A percentile compares a stretch with the other conserved stretches of the same genome.
Conservation (phyloP, 805 yeast species). For the Ogataea methanolica region DNA sequence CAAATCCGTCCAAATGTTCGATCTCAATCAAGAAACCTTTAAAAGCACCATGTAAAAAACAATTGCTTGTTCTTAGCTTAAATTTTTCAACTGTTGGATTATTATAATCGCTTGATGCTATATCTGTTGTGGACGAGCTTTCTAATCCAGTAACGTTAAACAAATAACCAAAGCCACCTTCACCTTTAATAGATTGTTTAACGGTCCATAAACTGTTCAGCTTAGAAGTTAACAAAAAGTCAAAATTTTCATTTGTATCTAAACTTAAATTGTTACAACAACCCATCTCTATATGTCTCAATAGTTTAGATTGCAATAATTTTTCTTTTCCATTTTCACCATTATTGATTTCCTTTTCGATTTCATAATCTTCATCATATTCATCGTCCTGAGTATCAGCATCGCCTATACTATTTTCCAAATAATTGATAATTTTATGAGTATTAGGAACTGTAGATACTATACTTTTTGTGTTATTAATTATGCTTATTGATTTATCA, state of each 20-base stretch:
- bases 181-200: constrained; percentile 68
- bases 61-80: constrained; percentile 60
- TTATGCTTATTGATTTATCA: constrained; percentile 43
- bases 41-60: constrained; percentile 69
- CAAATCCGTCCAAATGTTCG: constrained; percentile 33
- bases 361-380: constrained; percentile 9
- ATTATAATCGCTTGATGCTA: background rate
- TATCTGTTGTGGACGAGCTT: constrained; percentile 3
- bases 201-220: constrained; percentile 66
- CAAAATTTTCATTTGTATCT: constrained; percentile 45
- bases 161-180: constrained; percentile 65
- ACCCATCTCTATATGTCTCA: constrained; percentile 31
- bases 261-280: constrained; percentile 44
- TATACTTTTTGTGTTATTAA: constrained; percentile 38
- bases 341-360: constrained; percentile 15
- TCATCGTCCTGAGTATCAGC: constrained; percentile 7
- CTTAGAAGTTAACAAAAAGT: constrained; percentile 48
- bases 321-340: constrained; percentile 17
- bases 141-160: constrained; percentile 32
- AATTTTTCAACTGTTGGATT: constrained; percentile 37
- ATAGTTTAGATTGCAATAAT: constrained; percentile 21
- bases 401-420: constrained; percentile 7
- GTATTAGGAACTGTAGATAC: constrained; percentile 27
- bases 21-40: constrained; percentile 65
- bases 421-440: constrained; percentile 6